These are phyloP conservation scores for Suhomyces kilbournensis DNA, from an alignment of 805 yeast species.

Conservation along the genomic window DNA sequence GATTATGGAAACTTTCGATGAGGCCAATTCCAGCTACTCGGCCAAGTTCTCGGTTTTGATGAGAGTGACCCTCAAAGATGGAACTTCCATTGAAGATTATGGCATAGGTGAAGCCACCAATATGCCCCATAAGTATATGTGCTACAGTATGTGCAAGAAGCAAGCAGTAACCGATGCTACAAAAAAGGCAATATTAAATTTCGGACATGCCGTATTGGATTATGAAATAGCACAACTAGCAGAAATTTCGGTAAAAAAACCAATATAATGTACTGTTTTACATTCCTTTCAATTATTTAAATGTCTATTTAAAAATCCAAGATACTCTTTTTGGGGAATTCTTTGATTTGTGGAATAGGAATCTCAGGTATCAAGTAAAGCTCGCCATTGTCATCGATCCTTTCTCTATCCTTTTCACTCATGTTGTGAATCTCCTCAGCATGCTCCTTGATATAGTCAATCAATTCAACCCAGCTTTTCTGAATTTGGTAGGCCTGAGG, in stretches of 20 bases:
- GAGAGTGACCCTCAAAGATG: constrained; percentile 41
- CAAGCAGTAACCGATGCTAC: constrained; percentile 48
- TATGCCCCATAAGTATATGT: constrained; percentile 30
- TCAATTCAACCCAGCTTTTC: constrained; percentile 56
- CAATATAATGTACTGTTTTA: not conserved
- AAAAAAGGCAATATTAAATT: constrained; percentile 39
- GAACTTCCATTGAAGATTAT: constrained; percentile 33
- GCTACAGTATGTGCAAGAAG: constrained; percentile 42
- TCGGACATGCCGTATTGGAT: constrained; percentile 22
- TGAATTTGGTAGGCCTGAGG: constrained; percentile 85
- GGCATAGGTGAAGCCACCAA: constrained; percentile 40
- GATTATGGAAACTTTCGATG: constrained; percentile 19
- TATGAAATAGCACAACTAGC: constrained; percentile 22
- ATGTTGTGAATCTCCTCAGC: constrained; percentile 74
- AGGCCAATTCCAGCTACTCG: constrained; percentile 17
- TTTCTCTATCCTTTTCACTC: constrained; percentile 82
- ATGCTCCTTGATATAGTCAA: constrained; percentile 54
- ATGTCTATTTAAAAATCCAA: constrained; percentile 51
- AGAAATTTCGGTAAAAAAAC: not conserved
- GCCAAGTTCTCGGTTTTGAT: constrained; percentile 28
- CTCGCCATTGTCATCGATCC: constrained; percentile 86
- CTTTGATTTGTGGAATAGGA: constrained; percentile 63
- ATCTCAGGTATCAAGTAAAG: constrained; percentile 74
- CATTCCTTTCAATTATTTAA: not conserved
- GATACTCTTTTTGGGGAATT: constrained; percentile 55